Evolutionary conservation across 2,329 filamentous ascomycete genomes (phyloP), one percentile per base, ranked within the genome.

Genomic region (Orbilia blumenaviensis): DNA sequence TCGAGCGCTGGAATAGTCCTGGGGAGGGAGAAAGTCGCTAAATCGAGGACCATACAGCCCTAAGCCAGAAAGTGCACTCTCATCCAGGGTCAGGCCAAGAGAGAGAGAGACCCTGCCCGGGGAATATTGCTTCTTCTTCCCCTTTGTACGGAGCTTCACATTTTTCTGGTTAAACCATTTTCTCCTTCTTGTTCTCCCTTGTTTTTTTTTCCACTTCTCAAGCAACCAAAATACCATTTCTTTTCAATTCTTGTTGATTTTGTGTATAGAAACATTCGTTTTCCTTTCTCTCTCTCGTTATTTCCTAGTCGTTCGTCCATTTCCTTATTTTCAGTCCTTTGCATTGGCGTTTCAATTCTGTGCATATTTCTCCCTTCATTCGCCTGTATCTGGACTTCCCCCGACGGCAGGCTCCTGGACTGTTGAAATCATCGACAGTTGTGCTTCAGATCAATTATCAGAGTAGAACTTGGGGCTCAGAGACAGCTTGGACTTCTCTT

Each of bases 191-290:
- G 21, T 54, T 69, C 58, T 63, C 42, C 23, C 50, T 60, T 42
- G 38, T 32, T 64, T 63, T 23, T 52, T 74, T 62, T 69, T 61
- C 46, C 48, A 63, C 27, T 41, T 48, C 54, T 50, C 62, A 67
- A 75, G 62, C 69, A 67, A 62, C 69, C 38, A 36, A 58, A 52
- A 41, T 34, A 60, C 61, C 21, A 29, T 63, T 74, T 68, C 42
- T 42, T 52, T 67, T 67, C 54, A 46, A 66, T 69, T 76, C 64
- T 76, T 64, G 48, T 64, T 69, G 9, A 25, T 56, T 56, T 27
- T 69, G 62, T 58, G 56, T 69, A 64, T 63, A 64, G 66, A 76
- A 68, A 69, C 72, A 56, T 69, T 68, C 64, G 63, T 56, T 75
- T 75, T 56, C 54, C 63, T 56, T 63, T 66, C 60, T 29, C 34